Evolutionary conservation across 129 eudicot genomes (phyloP), one percentile per base, ranked within the genome.

Genomic region (Arctium lappa): DNA sequence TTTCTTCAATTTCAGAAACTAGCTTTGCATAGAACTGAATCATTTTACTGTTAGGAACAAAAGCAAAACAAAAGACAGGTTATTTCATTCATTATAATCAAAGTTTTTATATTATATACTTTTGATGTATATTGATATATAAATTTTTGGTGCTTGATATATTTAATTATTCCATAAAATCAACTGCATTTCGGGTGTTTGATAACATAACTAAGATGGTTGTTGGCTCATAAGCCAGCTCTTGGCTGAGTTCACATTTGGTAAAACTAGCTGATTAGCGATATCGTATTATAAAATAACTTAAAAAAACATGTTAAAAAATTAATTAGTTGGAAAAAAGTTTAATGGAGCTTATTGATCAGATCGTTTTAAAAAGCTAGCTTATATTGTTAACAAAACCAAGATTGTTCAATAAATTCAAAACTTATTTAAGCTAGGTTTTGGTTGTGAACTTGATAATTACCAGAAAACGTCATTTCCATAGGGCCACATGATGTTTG

Each of bases 381-480:
- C 27, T 22, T 22, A 22, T 22, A 22, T 22, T 22, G 27, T 22
- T 38, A 3, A 34, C 5, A 1, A 38, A 38, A 38, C 40, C 6
- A 38, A 38, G 40, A 3, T 38, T 38, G 5, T 22, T 22, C 27
- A 40, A 39, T 6, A 5, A 42, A 42, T 12, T 42, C 50, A 42
- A 42, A 42, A 42, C 1, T 8, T 42, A 42, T 8, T 11, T 2
- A 1, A 42, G 2, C 39, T 42, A 2, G 18, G 3, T 4, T 32
- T 1, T 10, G 6, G 42, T 1, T 9, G 34, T 37, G 5, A 30
- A 30, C 4, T 22, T 7, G 27, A 63, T 15, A 34, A 40, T 85
- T 85, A 89, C 95, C 93, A 37, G 80, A 89, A 91, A 22, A 4
- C 8, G 30, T 84, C 69, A 84, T 91, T 91, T 75, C 95, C 95